Conservation (phyloP, 1,284 basidiomycete species). For the Amylostereum chailletii region DNA sequence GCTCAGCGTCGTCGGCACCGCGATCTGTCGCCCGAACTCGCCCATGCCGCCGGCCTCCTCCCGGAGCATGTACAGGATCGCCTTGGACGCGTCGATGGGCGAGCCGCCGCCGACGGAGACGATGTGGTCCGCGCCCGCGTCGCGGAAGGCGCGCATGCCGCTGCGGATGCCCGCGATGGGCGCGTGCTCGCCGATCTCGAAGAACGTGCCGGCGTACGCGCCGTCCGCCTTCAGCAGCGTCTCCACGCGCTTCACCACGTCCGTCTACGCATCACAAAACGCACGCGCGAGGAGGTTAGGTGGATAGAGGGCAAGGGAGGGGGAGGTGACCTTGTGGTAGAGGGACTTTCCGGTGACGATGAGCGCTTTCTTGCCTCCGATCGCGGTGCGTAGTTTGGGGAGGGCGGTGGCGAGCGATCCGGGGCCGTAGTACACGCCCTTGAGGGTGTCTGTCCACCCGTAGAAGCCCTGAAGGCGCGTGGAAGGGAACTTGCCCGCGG, state of each 20-base stretch:
- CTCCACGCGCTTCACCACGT: slow-evolving; percentile 54
- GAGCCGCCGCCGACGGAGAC: slow-evolving; percentile 75
- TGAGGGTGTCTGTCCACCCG: slow-evolving; percentile 53
- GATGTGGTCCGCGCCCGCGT: slow-evolving; percentile 54
- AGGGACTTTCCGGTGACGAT: slow-evolving; percentile 67
- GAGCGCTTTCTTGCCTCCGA: slow-evolving; percentile 54
- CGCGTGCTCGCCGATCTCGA: slow-evolving; percentile 69
- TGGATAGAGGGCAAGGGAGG: background rate
- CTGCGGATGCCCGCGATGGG: slow-evolving; percentile 63
- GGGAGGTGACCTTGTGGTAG: slow-evolving; percentile 43
- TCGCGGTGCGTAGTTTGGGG: slow-evolving; percentile 45
- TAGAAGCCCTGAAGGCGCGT: slow-evolving; percentile 41
- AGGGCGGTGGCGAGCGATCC: slow-evolving; percentile 52
- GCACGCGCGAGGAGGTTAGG: background rate
- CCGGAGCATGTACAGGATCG: slow-evolving; percentile 54
- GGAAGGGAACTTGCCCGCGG: slow-evolving; percentile 4
- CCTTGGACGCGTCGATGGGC: slow-evolving; percentile 71
- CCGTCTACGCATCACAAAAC: slow-evolving; percentile 36
- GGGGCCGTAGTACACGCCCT: slow-evolving; percentile 61
- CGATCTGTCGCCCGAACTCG: slow-evolving; percentile 44
- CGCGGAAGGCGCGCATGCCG: slow-evolving; percentile 50
- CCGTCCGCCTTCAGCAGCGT: slow-evolving; percentile 42
- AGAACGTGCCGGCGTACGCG: slow-evolving; percentile 61
- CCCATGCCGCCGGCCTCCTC: slow-evolving; percentile 36
- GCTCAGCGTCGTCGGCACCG: slow-evolving; percentile 76